Conservation (phyloP, 495 filamentous ascomycete genomes). For the Lindgomyces ingoldianus region DNA sequence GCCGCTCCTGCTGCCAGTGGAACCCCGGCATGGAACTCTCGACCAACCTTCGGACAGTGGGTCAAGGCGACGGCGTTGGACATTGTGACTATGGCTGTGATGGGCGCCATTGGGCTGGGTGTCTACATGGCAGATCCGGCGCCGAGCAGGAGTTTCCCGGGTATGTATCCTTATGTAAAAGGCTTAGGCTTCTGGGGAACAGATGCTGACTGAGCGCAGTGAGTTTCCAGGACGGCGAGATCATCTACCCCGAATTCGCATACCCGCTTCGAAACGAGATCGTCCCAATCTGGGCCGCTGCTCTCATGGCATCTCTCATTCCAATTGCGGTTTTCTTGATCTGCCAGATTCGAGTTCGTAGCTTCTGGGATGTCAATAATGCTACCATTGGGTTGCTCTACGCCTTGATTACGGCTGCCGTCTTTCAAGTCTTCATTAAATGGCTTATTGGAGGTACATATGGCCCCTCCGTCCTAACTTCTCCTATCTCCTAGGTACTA, state of each 20-base stretch:
- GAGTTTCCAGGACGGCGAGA: slow-evolving; percentile 58
- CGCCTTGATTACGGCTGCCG: slow-evolving; percentile 57
- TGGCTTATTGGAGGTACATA: slow-evolving; percentile 51
- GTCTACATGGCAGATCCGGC: slow-evolving; percentile 62
- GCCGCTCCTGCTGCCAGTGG: slow-evolving; percentile 7
- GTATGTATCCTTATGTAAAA: neutral
- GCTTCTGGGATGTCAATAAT: slow-evolving; percentile 69
- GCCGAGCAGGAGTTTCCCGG: slow-evolving; percentile 57
- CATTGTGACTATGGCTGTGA: slow-evolving; percentile 56
- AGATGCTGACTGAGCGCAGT: slow-evolving; percentile 38
- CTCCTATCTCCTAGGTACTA: neutral
- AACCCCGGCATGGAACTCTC: slow-evolving; percentile 25
- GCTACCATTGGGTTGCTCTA: slow-evolving; percentile 62
- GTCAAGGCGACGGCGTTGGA: slow-evolving; percentile 60
- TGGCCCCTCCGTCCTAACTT: neutral
- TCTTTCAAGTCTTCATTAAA: slow-evolving; percentile 59
- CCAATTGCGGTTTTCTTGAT: slow-evolving; percentile 55
- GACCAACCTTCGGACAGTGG: slow-evolving; percentile 57
- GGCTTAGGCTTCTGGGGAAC: neutral
- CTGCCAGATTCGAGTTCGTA: slow-evolving; percentile 58
- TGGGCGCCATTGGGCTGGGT: slow-evolving; percentile 60
- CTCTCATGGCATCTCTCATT: slow-evolving; percentile 55
- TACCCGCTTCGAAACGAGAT: slow-evolving; percentile 64
- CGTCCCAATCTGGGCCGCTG: slow-evolving; percentile 61
- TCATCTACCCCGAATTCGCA: slow-evolving; percentile 63